Evolutionary conservation across 2,329 filamentous ascomycete genomes (phyloP).

Genomic region (Diaporthe helianthi): DNA sequence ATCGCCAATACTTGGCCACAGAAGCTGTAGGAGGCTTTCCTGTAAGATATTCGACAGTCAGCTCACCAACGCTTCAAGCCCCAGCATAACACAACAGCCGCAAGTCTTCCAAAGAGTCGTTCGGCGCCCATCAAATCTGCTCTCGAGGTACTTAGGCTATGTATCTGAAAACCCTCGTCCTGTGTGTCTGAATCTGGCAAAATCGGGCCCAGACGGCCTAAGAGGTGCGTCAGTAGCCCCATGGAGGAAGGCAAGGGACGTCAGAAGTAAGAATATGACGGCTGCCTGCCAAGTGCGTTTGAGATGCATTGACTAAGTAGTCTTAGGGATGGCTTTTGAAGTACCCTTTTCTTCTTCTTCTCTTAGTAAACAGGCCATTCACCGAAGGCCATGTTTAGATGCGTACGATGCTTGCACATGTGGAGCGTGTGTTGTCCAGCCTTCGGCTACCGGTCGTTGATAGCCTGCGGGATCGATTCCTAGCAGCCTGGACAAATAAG

Average conservation of each 20-base stretch:
- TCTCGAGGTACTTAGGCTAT: not conserved
- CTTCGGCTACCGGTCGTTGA: not conserved
- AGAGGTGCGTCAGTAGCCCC: not conserved
- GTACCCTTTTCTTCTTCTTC: not conserved
- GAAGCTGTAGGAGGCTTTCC: not conserved
- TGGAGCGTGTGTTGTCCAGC: not conserved
- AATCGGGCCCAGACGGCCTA: not conserved
- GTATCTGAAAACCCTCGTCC: not conserved
- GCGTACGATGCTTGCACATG: not conserved
- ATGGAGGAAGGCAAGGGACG: slow-evolving; percentile 7
- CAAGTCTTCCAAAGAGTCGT: not conserved
- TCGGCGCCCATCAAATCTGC: not conserved
- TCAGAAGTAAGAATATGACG: not conserved
- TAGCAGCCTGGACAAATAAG: not conserved
- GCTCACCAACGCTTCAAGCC: not conserved
- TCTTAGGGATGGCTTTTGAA: not conserved
- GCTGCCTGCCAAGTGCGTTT: not conserved
- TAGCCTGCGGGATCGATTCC: not conserved
- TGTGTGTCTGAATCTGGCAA: not conserved
- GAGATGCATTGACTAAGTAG: slow-evolving; percentile 3
- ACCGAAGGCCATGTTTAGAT: too few species aligned
- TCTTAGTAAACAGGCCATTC: not conserved
- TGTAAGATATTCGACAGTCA: slow-evolving; percentile 2
- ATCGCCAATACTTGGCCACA: not conserved
- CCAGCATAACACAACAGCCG: not conserved